Percentiles rank a stretch among this genome's conserved stretches.
These are phyloP conservation scores for Lotus japonicus DNA, from an alignment of 306 rosid species.

Conservation along the genomic window DNA sequence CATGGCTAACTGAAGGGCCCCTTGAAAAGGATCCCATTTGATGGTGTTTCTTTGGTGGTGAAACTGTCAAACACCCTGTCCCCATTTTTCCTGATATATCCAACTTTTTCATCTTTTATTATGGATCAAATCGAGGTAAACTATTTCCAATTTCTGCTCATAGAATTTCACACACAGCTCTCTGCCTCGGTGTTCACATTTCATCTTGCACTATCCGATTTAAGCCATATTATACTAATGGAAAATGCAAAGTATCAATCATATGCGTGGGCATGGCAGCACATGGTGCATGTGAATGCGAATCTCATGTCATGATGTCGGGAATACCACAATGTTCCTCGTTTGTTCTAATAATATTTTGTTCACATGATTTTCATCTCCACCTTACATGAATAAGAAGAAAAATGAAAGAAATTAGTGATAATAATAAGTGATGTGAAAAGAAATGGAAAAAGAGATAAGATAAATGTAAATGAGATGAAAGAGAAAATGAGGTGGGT, in stretches of 20 bases:
- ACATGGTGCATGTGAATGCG: slow-evolving; percentile 17
- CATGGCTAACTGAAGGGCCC: slow-evolving; percentile 9
- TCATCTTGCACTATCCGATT: background rate
- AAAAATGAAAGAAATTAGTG: too few relatives aligned
- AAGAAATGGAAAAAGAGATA: too few relatives aligned
- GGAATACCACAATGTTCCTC: background rate
- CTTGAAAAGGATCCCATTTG: slow-evolving; percentile 18
- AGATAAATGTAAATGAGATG: too few relatives aligned
- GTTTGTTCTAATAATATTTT: too few relatives aligned
- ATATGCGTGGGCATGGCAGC: background rate
- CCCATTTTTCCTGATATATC: background rate
- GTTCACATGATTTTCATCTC: too few relatives aligned
- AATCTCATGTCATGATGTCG: background rate
- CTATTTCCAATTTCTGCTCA: background rate
- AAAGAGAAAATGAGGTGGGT: too few relatives aligned
- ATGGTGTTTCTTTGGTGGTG: slow-evolving; percentile 15
- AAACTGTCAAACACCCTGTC: background rate
- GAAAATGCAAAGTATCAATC: too few relatives aligned
- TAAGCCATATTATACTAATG: background rate
- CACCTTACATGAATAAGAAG: too few relatives aligned
- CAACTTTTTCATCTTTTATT: slow-evolving; percentile 8
- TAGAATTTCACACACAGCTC: background rate
- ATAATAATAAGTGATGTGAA: too few relatives aligned
- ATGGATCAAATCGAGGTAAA: background rate
- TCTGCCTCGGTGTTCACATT: background rate